These are phyloP conservation scores for Psophocarpus tetragonolobus DNA, from an alignment of 306 rosid genomes.

Conservation along the genomic window DNA sequence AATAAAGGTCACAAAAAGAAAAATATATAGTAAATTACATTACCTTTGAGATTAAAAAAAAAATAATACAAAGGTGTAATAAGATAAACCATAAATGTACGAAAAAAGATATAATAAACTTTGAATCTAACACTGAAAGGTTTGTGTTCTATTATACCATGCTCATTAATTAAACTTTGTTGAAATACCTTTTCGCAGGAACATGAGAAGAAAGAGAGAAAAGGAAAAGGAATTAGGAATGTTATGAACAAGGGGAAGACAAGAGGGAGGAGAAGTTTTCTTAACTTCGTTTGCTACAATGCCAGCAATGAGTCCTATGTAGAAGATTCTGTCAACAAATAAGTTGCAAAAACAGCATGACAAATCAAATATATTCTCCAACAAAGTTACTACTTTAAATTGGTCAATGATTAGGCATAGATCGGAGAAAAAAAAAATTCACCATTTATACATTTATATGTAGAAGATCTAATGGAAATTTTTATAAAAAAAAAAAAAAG, in stretches of 20 bases:
- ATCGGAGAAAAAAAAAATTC: neutral
- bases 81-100: too few species aligned
- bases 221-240: conserved; percentile 31
- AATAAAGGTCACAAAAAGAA: too few species aligned
- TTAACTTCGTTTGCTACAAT: conserved; percentile 22
- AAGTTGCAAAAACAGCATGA: neutral
- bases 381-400: neutral
- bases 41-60: too few species aligned
- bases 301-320: neutral
- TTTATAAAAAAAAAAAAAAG: too few species aligned
- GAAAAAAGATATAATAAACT: neutral
- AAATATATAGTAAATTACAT: too few species aligned
- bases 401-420: neutral
- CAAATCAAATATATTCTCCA: neutral
- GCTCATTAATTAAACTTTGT: neutral
- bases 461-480: neutral
- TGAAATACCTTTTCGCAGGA: conserved; percentile 15
- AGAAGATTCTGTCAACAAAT: conserved; percentile 4
- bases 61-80: too few species aligned
- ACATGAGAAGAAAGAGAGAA: conserved; percentile 35
- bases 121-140: neutral
- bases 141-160: neutral
- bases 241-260: conserved; percentile 12
- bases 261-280: conserved; percentile 34
- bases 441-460: neutral